phyloP scores from a whole-genome alignment of 495 filamentous ascomycete species.

The Bombardia bombarda region DNA sequence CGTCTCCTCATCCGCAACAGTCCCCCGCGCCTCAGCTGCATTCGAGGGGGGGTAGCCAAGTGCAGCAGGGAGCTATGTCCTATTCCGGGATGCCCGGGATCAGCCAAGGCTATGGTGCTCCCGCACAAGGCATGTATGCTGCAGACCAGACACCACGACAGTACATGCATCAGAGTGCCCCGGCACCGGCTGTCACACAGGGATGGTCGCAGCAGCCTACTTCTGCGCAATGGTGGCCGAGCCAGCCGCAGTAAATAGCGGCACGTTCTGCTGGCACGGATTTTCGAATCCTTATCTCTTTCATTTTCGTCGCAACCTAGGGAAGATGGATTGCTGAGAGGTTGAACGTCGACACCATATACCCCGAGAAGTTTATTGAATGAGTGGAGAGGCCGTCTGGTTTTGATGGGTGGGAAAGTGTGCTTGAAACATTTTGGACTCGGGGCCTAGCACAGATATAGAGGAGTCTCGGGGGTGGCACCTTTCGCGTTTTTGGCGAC shows the following conservation, averaged over 20 bases:
- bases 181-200: conserved; percentile 33
- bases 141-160: conserved; percentile 52
- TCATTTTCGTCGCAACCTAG: no score
- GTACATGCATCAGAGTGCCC: conserved; percentile 46
- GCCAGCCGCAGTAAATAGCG: conserved; percentile 32
- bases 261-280: neutral
- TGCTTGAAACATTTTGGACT: conserved; percentile 15
- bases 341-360: conserved; percentile 14
- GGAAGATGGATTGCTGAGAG: conserved; percentile 1
- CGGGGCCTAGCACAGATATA: conserved; percentile 13
- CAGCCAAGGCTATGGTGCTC: conserved; percentile 42
- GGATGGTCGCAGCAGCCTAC: conserved; percentile 37
- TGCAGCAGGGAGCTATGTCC: conserved; percentile 48
- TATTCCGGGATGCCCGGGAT: conserved; percentile 55
- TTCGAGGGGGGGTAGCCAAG: conserved; percentile 49
- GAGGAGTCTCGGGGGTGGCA: conserved; percentile 19
- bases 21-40: conserved; percentile 56
- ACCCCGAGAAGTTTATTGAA: conserved; percentile 12
- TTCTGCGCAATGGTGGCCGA: conserved; percentile 36
- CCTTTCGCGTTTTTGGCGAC: no score
- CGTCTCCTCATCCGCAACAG: conserved; percentile 49
- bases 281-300: no score
- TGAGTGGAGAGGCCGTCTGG: conserved; percentile 18
- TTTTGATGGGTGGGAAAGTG: conserved; percentile 10
- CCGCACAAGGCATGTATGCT: conserved; percentile 49